Conservation (phyloP, 148 eudicot genomes). For the Arbutus unedo region DNA sequence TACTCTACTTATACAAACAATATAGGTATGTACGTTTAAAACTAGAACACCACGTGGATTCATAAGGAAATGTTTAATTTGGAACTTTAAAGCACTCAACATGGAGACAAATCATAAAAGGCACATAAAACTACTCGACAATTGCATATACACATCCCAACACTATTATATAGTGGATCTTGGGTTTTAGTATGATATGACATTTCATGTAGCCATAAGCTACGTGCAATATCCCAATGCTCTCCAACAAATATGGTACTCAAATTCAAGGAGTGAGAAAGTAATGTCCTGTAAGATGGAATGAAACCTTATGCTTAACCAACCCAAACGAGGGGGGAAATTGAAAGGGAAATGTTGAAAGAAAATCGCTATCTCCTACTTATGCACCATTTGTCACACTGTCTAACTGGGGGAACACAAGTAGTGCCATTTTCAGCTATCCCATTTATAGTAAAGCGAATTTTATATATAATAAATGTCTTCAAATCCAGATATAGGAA, state of each 20-base stretch:
- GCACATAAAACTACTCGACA: background rate
- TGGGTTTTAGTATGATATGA: background rate
- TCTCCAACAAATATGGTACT: background rate
- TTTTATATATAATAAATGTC: background rate
- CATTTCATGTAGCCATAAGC: background rate
- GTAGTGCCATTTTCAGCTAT: background rate
- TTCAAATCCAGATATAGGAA: background rate
- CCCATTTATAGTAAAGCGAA: background rate
- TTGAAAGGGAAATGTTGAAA: background rate
- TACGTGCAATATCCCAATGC: background rate
- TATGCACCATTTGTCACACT: background rate
- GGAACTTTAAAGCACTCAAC: background rate
- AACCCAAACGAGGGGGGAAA: background rate
- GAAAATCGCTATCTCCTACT: background rate
- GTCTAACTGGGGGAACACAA: background rate
- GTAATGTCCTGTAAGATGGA: background rate
- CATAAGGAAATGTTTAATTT: background rate
- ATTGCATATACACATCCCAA: background rate
- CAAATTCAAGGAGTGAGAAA: background rate
- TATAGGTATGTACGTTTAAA: too few relatives aligned
- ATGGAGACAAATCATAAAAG: background rate
- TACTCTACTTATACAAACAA: too few relatives aligned
- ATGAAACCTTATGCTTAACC: background rate
- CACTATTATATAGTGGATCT: background rate
- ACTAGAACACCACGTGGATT: too few relatives aligned